Evolutionary conservation across 2,329 filamentous ascomycete species (phyloP), one percentile per base, ranked within the genome.

Genomic region (Fusarium equiseti): DNA sequence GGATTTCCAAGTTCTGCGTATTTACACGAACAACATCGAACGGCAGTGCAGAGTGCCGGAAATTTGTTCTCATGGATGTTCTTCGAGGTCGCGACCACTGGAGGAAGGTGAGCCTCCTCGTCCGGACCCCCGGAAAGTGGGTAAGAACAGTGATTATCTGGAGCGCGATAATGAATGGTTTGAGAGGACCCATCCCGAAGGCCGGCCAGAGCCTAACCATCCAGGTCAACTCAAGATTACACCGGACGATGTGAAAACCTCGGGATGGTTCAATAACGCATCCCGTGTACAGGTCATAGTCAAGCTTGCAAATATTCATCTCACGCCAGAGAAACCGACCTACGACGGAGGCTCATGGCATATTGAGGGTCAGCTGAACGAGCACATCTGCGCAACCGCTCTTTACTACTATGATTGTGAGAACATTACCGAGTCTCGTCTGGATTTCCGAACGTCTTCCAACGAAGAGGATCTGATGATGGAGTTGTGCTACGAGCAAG

Each of bases 371-470:
- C 80, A 81, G 66, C 69, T 83, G 10, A 91, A 92, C 71, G 90
- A 92, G 76, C 86, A 86, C 67, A 90, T 92, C 40, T 85, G 84
- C 68, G 88, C 88, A 0, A 89, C 88, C 0, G 87, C 89, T 1
- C 79, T 92, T 20, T 90, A 89, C 77, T 89, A 90, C 76, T 88
- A 88, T 70, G 86, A 90, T 63, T 80, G 76, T 48, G 83, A 89
- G 0, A 92, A 92, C 75, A 85, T 91, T 53, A 86, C 85, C 1
- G 81, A 85, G 2, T 83, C 82, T 49, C 73, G 72, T 7, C 81
- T 91, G 8, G 78, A 79, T 6, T 89, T 91, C 74, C 84, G 80
- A 11, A 85, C 85, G 18, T 63, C 73, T 1, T 73, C 81, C 16
- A 73, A 82, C 29, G 27, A 50, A n/a, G 72, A 81, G 46, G 70